A percentile compares a stretch with the other conserved stretches of the same genome.
phyloP scores from a whole-genome alignment of 345 rosid genomes.

The Corchorus capsularis region DNA sequence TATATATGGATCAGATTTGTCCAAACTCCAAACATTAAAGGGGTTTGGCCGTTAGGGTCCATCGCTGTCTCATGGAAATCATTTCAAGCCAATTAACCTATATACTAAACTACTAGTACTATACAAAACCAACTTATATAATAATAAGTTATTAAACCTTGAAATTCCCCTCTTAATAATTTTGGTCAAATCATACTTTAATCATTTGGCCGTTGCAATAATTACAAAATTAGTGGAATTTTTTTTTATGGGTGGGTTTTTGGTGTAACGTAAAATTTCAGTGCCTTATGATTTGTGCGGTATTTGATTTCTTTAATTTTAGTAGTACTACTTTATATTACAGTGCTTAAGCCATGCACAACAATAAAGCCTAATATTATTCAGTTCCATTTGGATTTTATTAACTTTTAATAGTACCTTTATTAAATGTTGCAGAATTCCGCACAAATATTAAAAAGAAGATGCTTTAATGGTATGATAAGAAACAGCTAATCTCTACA shows the following conservation, averaged over 20 bases:
- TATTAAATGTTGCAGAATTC: neutral
- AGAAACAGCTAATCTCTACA: slow-evolving; percentile 5
- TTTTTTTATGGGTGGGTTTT: neutral
- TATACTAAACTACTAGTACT: neutral
- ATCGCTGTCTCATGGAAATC: neutral
- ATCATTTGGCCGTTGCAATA: slow-evolving; percentile 4
- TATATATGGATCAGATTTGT: slow-evolving; percentile 12
- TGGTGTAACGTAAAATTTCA: neutral
- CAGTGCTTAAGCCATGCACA: neutral
- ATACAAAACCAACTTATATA: too few species aligned
- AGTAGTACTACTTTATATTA: neutral
- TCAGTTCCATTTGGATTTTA: neutral
- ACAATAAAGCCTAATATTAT: neutral
- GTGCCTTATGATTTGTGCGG: neutral
- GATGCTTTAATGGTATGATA: neutral
- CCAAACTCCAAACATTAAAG: neutral
- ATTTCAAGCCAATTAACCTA: neutral
- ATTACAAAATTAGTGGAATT: neutral
- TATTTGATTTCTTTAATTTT: neutral
- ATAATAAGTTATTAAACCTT: neutral
- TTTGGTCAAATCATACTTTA: slow-evolving; percentile 3
- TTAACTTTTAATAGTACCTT: neutral
- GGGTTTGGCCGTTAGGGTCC: neutral
- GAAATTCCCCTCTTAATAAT: neutral
- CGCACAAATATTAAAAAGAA: neutral